These are phyloP conservation scores for Mimosa pudica DNA, from an alignment of 306 rosid genomes.

Conservation along the genomic window DNA sequence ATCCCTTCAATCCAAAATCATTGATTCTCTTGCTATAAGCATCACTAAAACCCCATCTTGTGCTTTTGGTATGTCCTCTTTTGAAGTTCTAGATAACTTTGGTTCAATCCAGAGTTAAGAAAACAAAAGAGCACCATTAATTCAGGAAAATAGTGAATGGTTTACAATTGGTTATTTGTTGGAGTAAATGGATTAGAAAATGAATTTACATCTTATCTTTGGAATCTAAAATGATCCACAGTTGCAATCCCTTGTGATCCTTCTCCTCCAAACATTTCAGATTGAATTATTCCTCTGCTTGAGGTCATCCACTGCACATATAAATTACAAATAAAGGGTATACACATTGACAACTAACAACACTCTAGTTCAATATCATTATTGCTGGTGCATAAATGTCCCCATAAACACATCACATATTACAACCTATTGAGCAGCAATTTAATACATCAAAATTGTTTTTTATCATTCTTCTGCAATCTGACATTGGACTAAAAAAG, in stretches of 20 bases:
- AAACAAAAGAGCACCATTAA: background rate
- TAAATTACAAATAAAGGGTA: background rate
- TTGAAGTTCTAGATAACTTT: slow-evolving; percentile 73
- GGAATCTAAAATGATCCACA: slow-evolving; percentile 86
- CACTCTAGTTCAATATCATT: background rate
- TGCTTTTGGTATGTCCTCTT: slow-evolving; percentile 60
- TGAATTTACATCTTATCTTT: slow-evolving; percentile 75
- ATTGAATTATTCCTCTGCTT: slow-evolving; percentile 94
- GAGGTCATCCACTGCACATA: slow-evolving; percentile 94
- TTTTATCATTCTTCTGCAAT: too few species aligned
- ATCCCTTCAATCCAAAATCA: slow-evolving; percentile 26
- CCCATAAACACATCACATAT: too few species aligned
- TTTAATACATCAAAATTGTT: too few species aligned
- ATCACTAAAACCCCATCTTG: slow-evolving; percentile 80
- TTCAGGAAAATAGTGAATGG: background rate
- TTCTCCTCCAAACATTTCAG: slow-evolving; percentile 93
- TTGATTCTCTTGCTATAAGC: slow-evolving; percentile 86
- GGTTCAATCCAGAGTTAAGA: slow-evolving; percentile 75
- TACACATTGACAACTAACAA: background rate
- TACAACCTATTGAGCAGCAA: too few species aligned
- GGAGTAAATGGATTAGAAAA: background rate
- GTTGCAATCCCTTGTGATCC: slow-evolving; percentile 81
- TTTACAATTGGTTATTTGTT: background rate
- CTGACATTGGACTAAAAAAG: too few species aligned
- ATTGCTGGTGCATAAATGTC: background rate